Base-by-base conservation (phyloP, 495 filamentous ascomycete species). In the Podospora sp. region DNA sequence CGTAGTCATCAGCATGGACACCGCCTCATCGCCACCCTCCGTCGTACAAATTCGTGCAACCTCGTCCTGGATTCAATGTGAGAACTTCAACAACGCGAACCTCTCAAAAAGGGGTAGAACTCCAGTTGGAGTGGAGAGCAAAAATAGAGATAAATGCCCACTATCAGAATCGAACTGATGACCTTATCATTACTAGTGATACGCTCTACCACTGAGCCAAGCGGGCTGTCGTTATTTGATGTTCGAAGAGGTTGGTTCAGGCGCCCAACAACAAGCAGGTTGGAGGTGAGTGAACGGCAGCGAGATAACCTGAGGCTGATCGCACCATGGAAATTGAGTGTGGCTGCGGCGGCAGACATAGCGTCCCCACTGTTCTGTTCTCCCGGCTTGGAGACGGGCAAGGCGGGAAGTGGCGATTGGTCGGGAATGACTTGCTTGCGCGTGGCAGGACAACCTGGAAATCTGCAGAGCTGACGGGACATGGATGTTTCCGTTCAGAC, bases 101-200 rank as follows among this genome's bases (percentile, higher is more conserved):
- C 5, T 14, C 11, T 2, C 4, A 46, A 46, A 46, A 46, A 46
- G 5, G 4, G 29, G 8, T 11, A 46, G 40, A 46, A 46, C 40
- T 46, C 16, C 12, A 46, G 2, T 14, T 46, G 5, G 2, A 6
- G 29, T 33, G 29, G 29, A 4, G 40, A 46, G 11, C 40, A 46
- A 46, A 46, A 46, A 46, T 46, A 46, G 5, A 2, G 12, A 14
- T 6, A 2, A n/a, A 55, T 55, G 52, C 52, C 52, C 52, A 55
- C 52, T 55, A 55, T 55, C 52, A 55, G 52, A 55, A 55, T 55
- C 52, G 52, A 55, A 55, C 52, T 55, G 52, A 55, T 55, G 52
- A 55, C 52, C 52, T 55, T 55, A 55, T 55, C 52, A 55, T 55
- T 55, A 55, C 52, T 55, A 55, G 52, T 55, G 52, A 55, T 55